Percentiles rank a stretch among this genome's conserved stretches.
Conservation (phyloP, 306 rosid genomes). For the Lablab purpureus region DNA sequence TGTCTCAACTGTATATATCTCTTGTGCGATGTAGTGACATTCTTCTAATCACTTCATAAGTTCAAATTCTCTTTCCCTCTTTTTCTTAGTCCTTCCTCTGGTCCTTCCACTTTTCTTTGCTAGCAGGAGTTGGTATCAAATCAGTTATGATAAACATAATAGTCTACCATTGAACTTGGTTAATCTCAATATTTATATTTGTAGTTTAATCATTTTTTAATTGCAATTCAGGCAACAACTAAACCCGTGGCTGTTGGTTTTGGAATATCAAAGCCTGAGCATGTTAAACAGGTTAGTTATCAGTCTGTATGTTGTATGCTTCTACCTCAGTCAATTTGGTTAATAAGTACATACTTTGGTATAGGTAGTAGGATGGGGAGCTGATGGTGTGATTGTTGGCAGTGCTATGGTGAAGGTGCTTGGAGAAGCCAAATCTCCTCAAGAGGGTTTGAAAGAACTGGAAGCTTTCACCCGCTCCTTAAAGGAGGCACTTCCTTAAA, state of each 20-base stretch:
- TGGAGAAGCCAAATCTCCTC: slow-evolving; percentile 80
- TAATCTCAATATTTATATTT: slow-evolving; percentile 22
- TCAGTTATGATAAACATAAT: too few relatives aligned
- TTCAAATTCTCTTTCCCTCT: slow-evolving; percentile 15
- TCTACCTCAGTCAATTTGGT: not conserved
- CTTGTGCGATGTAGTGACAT: not conserved
- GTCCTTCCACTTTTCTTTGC: not conserved
- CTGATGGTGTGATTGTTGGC: slow-evolving; percentile 95
- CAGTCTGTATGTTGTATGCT: slow-evolving; percentile 32
- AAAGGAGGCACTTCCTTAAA: slow-evolving; percentile 66
- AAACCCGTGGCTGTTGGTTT: slow-evolving; percentile 97
- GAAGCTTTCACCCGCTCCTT: slow-evolving; percentile 67
- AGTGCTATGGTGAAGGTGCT: slow-evolving; percentile 90
- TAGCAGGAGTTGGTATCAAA: slow-evolving; percentile 32
- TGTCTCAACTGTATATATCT: slow-evolving; percentile 9
- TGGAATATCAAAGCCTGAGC: slow-evolving; percentile 93
- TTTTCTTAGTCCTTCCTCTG: not conserved
- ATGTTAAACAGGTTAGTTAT: slow-evolving; percentile 73
- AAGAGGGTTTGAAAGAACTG: slow-evolving; percentile 84
- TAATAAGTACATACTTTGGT: slow-evolving; percentile 28
- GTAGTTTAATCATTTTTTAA: not conserved
- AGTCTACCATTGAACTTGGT: slow-evolving; percentile 42
- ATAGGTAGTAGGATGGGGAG: slow-evolving; percentile 91
- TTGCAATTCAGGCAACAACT: slow-evolving; percentile 63
- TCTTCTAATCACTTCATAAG: slow-evolving; percentile 11